Evolutionary conservation across 352 stramenopile species (phyloP), one percentile per base, ranked within the genome.

Genomic region (Pythium aquatile): DNA sequence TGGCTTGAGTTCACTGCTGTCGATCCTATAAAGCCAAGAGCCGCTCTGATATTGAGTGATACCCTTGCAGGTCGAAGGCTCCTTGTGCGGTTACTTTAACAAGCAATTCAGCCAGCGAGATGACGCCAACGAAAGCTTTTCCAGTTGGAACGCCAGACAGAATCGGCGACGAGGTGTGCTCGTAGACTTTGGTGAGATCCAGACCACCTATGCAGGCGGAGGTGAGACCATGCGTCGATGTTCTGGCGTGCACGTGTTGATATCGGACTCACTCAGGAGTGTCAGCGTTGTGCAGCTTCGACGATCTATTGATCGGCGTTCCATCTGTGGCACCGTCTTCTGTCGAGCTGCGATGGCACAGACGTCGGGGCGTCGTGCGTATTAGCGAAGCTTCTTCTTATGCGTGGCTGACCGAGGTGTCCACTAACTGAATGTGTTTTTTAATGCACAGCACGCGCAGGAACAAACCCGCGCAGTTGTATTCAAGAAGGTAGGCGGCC

Each of bases 41-140:
- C 20, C 20, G 10, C 26, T 26, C 13, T 16, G 9, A 20, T 16
- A 16, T 8, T 8, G 37, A 42, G 8, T 28, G 47, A 24, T 57
- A 24, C 20, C 20, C 20, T 24, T 24, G 35, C 20, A 91, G 82
- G 63, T 91, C 35, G 77, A 91, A 65, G 82, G 80, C 2, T 90
- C 80, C 17, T 61, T 91, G 9, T 91, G 82, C 47, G 82, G 82
- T 6, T 90, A 90, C 59, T 74, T 82, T 30, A 91, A 83, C 69
- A 85, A 88, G 52, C 39, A 61, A 2, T 91, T 90, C 63, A 73
- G 64, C 9, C 75, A 88, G 48, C 77, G 82, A 1, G 42, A 54
- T 16, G 77, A 75, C 49, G 29, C 14, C 17, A 32, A 54, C 5
- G 75, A 87, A 30, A 69, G 57, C 28, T 90, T 87, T 57, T 63